These are phyloP conservation scores for Chloris gayana DNA, from an alignment of 176 grass and related monocot genomes.

Conservation along the genomic window DNA sequence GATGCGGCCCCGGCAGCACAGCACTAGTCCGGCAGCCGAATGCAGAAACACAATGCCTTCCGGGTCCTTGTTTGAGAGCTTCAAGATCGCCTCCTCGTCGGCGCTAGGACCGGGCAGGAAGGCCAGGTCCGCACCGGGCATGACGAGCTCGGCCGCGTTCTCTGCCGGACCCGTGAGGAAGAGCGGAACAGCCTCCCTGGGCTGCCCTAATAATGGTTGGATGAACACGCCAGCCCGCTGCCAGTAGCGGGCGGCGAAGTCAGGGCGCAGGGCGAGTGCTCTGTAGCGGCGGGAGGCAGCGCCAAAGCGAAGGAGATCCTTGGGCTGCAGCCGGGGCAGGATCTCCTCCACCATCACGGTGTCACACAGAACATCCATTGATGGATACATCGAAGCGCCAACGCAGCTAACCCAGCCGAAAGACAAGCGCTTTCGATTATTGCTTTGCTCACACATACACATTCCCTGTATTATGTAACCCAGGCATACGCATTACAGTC, in stretches of 20 bases:
- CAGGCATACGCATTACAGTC: too few relatives aligned
- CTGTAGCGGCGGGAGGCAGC: neutral
- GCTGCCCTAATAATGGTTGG: neutral
- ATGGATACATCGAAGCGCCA: too few relatives aligned
- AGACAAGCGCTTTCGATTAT: too few relatives aligned
- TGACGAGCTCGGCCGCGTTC: too few relatives aligned
- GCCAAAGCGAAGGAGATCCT: neutral
- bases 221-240: neutral
- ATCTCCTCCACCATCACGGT: neutral
- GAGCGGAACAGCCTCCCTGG: neutral
- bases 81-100: too few relatives aligned
- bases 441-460: too few relatives aligned
- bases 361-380: neutral
- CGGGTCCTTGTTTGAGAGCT: too few relatives aligned
- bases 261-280: neutral
- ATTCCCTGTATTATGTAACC: too few relatives aligned
- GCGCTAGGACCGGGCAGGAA: neutral
- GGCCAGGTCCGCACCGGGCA: neutral
- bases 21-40: neutral
- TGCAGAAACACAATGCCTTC: neutral
- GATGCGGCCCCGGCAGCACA: neutral
- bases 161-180: neutral
- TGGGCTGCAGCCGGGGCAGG: neutral
- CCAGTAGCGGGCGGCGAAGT: neutral
- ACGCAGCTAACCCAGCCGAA: too few relatives aligned